phyloP scores from a whole-genome alignment of 2,329 filamentous ascomycete genomes.

The Trichophyton schoenleinii region DNA sequence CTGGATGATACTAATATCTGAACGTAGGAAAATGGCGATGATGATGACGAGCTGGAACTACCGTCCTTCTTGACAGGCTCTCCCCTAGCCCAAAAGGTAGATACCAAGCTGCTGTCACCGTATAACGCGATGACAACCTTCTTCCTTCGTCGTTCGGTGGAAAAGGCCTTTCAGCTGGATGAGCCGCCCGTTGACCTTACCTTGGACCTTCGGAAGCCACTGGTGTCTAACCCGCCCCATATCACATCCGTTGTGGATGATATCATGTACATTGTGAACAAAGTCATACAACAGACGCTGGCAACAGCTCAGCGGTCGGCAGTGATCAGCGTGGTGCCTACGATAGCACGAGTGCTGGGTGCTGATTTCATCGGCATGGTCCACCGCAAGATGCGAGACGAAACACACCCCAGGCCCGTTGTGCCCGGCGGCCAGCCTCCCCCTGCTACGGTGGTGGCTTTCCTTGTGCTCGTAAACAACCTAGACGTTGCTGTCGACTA shows the following conservation, averaged over 20 bases:
- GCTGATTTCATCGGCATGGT: conserved; percentile 94
- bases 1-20: not conserved
- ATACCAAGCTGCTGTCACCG: conserved; percentile 58
- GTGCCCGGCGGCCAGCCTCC: conserved; percentile 72
- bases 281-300: conserved; percentile 73
- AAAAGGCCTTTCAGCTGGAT: conserved; percentile 94
- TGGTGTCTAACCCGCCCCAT: conserved; percentile 70
- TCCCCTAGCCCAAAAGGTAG: conserved; percentile 66
- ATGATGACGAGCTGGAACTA: conserved; percentile 41
- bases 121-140: conserved; percentile 92
- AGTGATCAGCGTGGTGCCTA: conserved; percentile 64
- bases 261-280: conserved; percentile 98
- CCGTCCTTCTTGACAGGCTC: conserved; percentile 68
- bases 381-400: conserved; percentile 93
- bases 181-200: conserved; percentile 72
- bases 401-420: conserved; percentile 71
- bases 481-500: conserved; percentile 89
- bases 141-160: conserved; percentile 90
- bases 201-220: conserved; percentile 56
- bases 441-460: conserved; percentile 76
- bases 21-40: conserved; percentile 2
- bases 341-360: conserved; percentile 65
- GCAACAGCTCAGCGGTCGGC: conserved; percentile 74
- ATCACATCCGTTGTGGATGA: conserved; percentile 95
- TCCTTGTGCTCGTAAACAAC: conserved; percentile 90